Percentiles rank a stretch among this genome's conserved stretches.
phyloP scores from a whole-genome alignment of 208 protist genomes.

The Leptomonas pyrrhocoris region DNA sequence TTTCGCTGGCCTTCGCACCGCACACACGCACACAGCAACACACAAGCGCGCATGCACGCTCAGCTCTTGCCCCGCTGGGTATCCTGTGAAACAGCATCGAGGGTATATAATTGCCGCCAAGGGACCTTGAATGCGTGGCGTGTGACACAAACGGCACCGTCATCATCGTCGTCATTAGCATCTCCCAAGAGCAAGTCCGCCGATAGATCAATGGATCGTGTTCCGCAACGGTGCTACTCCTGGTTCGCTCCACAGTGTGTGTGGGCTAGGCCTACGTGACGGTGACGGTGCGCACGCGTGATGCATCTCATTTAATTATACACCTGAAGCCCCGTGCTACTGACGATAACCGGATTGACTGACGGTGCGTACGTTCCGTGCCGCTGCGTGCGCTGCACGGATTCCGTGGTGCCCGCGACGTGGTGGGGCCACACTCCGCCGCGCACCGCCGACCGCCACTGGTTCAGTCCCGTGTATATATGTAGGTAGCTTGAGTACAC shows the following conservation, averaged over 20 bases:
- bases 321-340: no score
- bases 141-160: background rate
- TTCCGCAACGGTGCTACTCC: constrained; percentile 36
- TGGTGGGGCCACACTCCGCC: no score
- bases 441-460: background rate
- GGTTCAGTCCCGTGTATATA: constrained; percentile 48
- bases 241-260: constrained; percentile 10
- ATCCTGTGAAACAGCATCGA: constrained; percentile 42
- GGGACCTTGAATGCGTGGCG: constrained; percentile 32
- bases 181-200: constrained; percentile 31
- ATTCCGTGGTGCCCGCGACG: no score
- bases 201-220: constrained; percentile 28
- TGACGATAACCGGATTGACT: no score
- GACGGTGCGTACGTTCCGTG: no score
- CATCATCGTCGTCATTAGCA: no score
- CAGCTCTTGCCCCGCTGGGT: constrained; percentile 44
- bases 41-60: background rate
- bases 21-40: constrained; percentile 1
- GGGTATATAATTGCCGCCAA: constrained; percentile 39
- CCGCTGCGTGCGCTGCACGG: no score
- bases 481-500: constrained; percentile 58
- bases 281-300: no score
- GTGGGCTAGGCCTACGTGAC: no score
- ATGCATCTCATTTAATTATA: no score
- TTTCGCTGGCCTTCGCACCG: constrained; percentile 27